Percentiles rank a stretch among this genome's conserved stretches.
Evolutionary conservation across 1,139 yeast species (phyloP).

Genomic region (Starmera stellimalicola): DNA sequence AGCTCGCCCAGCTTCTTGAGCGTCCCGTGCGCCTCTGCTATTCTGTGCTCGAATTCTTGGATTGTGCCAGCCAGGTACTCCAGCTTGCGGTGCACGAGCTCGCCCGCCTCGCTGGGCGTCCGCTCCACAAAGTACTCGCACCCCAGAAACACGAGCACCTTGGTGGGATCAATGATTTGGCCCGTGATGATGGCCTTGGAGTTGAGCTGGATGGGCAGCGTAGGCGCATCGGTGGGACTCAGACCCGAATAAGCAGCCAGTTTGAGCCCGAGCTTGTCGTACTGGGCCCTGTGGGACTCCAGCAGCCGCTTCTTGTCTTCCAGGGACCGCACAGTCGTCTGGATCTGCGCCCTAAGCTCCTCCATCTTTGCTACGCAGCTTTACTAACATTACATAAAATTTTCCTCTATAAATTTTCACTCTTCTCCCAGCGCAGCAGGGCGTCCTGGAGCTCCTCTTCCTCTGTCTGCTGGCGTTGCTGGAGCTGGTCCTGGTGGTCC

Average conservation of each 20-base stretch:
- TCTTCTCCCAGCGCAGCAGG: conserved; percentile 62
- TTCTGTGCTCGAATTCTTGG: conserved; percentile 30
- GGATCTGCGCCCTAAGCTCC: conserved; percentile 18
- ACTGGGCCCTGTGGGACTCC: conserved; percentile 22
- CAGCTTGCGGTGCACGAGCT: conserved; percentile 34
- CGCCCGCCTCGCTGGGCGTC: conserved; percentile 32
- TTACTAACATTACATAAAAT: neutral
- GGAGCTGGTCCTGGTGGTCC: too few relatives aligned
- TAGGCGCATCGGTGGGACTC: conserved; percentile 8
- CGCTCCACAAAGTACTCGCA: conserved; percentile 52
- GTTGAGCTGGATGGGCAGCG: conserved; percentile 12
- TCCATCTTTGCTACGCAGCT: conserved; percentile 12
- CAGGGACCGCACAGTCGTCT: conserved; percentile 20
- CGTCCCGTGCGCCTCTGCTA: conserved; percentile 35
- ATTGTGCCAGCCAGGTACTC: conserved; percentile 29
- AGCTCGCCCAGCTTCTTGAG: conserved; percentile 25
- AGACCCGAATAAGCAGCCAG: conserved; percentile 14
- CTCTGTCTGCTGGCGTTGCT: conserved; percentile 40
- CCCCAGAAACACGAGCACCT: conserved; percentile 42
- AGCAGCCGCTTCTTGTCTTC: conserved; percentile 19
- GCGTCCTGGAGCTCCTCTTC: conserved; percentile 71
- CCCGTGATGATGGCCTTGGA: conserved; percentile 25
- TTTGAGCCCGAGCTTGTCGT: conserved; percentile 20
- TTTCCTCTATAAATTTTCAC: too few relatives aligned
- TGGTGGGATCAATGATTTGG: conserved; percentile 23